Percentiles rank a stretch among this genome's conserved stretches.
Evolutionary conservation across 768 basidiomycete species (phyloP).

Genomic region (Kockovaella imperatae): DNA sequence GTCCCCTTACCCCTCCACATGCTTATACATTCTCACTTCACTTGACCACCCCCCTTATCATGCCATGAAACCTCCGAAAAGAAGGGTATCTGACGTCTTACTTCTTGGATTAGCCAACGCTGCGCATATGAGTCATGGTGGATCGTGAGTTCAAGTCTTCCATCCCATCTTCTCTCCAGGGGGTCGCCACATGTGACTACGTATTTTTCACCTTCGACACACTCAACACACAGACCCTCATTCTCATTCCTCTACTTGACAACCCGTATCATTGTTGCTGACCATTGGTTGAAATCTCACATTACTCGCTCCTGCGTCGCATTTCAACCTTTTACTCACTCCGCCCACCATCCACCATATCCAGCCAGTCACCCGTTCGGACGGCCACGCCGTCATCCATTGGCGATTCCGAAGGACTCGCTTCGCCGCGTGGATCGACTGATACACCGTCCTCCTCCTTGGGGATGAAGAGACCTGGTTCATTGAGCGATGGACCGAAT

Average conservation of each 20-base stretch:
- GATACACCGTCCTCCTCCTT: not conserved
- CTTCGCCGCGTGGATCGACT: too few species aligned
- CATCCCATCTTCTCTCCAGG: not conserved
- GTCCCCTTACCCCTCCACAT: not conserved
- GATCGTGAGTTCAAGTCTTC: not conserved
- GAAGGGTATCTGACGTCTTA: not conserved
- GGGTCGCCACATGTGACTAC: not conserved
- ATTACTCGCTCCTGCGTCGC: too few species aligned
- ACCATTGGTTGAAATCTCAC: not conserved
- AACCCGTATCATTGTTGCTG: not conserved
- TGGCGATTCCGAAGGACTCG: not conserved
- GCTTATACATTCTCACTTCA: not conserved
- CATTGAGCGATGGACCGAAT: constrained; percentile 48
- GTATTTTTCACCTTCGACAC: not conserved
- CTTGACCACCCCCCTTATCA: not conserved
- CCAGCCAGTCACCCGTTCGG: constrained; percentile 7
- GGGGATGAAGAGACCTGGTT: constrained; percentile 19
- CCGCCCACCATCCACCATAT: too few species aligned
- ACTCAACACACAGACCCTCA: too few species aligned
- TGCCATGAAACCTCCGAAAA: too few species aligned
- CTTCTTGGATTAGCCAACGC: not conserved
- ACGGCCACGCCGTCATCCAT: constrained; percentile 3
- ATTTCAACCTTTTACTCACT: too few species aligned
- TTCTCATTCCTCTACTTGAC: too few species aligned
- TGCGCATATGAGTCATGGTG: not conserved